phyloP scores from a whole-genome alignment of 176 grass and related monocot genomes.

The Ananas comosus region DNA sequence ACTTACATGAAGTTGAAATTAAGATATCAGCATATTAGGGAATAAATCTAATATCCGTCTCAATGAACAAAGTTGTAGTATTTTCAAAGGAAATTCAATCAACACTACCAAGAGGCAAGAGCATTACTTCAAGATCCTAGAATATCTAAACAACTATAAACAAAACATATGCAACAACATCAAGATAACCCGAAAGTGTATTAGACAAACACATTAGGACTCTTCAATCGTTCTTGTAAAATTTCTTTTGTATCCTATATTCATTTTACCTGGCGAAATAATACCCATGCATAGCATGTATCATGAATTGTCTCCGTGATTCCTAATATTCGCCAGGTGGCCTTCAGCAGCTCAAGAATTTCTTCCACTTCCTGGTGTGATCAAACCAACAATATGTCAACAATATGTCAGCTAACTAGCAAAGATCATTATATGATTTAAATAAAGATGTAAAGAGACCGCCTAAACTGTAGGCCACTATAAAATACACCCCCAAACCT shows the following conservation, averaged over 20 bases:
- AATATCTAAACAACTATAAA: no score
- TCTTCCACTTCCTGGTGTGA: constrained; percentile 77
- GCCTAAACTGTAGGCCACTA: neutral
- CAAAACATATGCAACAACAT: no score
- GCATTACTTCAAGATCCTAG: no score
- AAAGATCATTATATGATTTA: neutral
- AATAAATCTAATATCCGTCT: no score
- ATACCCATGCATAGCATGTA: constrained; percentile 97
- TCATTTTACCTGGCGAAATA: constrained; percentile 87
- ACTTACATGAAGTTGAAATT: no score
- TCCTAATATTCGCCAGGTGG: constrained; percentile 91
- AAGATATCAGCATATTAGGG: no score
- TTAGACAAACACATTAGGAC: neutral
- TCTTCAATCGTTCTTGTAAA: neutral
- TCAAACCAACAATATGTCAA: constrained; percentile 9
- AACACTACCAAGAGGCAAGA: no score
- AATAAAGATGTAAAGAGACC: neutral
- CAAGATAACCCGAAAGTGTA: no score
- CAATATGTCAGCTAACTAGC: constrained; percentile 24
- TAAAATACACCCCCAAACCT: no score
- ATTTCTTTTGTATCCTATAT: constrained; percentile 6
- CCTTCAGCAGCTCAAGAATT: constrained; percentile 92
- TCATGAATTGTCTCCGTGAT: constrained; percentile 90
- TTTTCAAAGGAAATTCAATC: no score
- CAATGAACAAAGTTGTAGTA: no score